phyloP scores from a whole-genome alignment of 176 grass and related monocot species.

The Saccharum spontaneum region DNA sequence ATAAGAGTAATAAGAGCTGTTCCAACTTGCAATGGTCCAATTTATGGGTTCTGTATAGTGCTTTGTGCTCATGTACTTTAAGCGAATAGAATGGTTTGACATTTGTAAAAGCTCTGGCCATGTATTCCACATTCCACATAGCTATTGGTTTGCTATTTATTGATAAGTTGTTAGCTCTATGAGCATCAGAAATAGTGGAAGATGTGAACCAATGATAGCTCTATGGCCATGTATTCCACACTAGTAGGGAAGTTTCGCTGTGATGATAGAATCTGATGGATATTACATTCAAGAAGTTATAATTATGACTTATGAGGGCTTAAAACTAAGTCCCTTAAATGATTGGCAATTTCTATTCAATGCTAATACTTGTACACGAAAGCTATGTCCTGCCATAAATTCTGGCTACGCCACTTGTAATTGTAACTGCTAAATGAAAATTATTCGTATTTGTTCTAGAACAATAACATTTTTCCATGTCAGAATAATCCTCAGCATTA shows the following conservation, averaged over 20 bases:
- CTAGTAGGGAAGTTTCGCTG: not conserved
- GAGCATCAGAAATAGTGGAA: not conserved
- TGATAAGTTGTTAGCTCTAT: not conserved
- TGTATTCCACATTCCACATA: not conserved
- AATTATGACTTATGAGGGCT: too few species aligned
- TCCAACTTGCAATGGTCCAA: not conserved
- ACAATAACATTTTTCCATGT: not conserved
- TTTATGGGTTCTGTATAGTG: not conserved
- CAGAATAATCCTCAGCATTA: not conserved
- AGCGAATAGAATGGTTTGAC: not conserved
- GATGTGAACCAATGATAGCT: not conserved
- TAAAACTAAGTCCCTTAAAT: not conserved
- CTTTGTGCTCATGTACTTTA: not conserved
- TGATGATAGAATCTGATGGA: conserved; percentile 11
- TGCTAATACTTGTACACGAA: not conserved
- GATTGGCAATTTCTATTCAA: not conserved
- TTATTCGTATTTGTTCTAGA: not conserved
- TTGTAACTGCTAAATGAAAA: not conserved
- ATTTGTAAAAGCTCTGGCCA: not conserved
- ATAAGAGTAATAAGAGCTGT: not conserved
- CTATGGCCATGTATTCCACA: not conserved
- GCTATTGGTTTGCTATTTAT: not conserved
- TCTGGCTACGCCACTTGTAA: not conserved
- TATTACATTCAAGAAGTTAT: not conserved
- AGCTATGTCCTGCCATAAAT: not conserved